Evolutionary conservation across 495 filamentous ascomycete genomes (phyloP), one percentile per base, ranked within the genome.

Genomic region (Penicillium cinerascens): DNA sequence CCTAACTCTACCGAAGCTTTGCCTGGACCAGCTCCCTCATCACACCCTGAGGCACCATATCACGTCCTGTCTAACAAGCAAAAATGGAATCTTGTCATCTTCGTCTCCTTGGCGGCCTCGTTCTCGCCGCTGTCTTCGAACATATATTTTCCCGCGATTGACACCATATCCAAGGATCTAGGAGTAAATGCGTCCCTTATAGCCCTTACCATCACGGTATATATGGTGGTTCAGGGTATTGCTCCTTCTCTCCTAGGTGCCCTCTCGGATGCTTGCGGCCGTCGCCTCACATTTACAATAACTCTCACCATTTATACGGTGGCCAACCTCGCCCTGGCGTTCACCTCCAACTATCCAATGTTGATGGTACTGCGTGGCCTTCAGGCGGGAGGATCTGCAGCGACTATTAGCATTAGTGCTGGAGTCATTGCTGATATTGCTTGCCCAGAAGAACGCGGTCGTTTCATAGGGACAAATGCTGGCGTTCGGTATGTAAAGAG

Each of bases 31-130:
- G 2, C 33, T n/a, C 1, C 18, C 18, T 22, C 13, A 1, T 15
- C 13, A 26, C 13, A 49, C 2, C 21, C 46, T 21, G 18, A 41
- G 37, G 13, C 6, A 4, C 36, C 46, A 23, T 49, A 49, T 49
- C 46, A 49, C 23, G 41, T 49, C n/a, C n/a, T 49, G 15, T 49
- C 36, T 17, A 18, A 18, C 1, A 39, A 41, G n/a, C 46, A 49
- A 49, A 49, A 49, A 25, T 49, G 36, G 46, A 49, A 49, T 37
- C 46, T 49, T 29, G 37, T 49, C 46, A 49, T 49, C 29, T 29
- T 49, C 21, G 46, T 49, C 23, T 51, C 48, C 17, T 43, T 51
- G 29, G 48, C 39, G 25, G 47, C 38, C 21, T 49, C 26, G 2
- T 49, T 49, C 23, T 49, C 47, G 8, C 47, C 47, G 3, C 20